Conservation (phyloP, 2,329 filamentous ascomycete genomes). For the Trichophyton benhamiae region DNA sequence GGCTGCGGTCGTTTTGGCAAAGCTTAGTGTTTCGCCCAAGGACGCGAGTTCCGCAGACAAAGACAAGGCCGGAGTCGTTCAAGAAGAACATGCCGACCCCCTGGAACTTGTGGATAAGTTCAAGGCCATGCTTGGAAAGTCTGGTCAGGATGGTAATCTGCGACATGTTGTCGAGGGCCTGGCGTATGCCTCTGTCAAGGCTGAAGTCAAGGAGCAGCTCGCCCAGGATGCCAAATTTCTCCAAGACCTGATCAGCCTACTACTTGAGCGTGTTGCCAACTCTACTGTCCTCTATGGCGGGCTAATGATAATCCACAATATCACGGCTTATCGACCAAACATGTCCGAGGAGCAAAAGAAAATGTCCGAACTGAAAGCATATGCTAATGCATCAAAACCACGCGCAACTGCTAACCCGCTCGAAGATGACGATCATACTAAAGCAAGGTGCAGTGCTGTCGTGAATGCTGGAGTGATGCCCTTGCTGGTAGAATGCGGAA, state of each 20-base stretch:
- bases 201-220: constrained; percentile 72
- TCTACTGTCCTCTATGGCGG: constrained; percentile 71
- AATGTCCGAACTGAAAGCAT: constrained; percentile 83
- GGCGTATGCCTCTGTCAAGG: constrained; percentile 78
- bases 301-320: constrained; percentile 71
- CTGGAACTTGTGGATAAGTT: constrained; percentile 44
- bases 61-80: constrained; percentile 23
- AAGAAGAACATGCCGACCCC: constrained; percentile 35
- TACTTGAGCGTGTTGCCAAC: constrained; percentile 42
- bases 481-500: constrained; percentile 63
- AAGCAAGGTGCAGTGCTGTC: constrained; percentile 60
- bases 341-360: constrained; percentile 85
- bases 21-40: constrained; percentile 33
- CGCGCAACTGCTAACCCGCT: constrained; percentile 46
- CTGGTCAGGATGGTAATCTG: constrained; percentile 42
- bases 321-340: constrained; percentile 66
- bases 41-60: constrained; percentile 21
- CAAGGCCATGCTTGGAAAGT: constrained; percentile 35
- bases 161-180: constrained; percentile 77
- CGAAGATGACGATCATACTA: constrained; percentile 64
- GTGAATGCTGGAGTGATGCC: constrained; percentile 69
- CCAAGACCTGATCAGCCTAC: constrained; percentile 47
- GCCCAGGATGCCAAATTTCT: constrained; percentile 57
- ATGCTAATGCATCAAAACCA: constrained; percentile 72
- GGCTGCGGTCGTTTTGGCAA: constrained; percentile 65